Evolutionary conservation across 1,284 basidiomycete species (phyloP), one percentile per base, ranked within the genome.

Genomic region (Porphyrellus sp.): DNA sequence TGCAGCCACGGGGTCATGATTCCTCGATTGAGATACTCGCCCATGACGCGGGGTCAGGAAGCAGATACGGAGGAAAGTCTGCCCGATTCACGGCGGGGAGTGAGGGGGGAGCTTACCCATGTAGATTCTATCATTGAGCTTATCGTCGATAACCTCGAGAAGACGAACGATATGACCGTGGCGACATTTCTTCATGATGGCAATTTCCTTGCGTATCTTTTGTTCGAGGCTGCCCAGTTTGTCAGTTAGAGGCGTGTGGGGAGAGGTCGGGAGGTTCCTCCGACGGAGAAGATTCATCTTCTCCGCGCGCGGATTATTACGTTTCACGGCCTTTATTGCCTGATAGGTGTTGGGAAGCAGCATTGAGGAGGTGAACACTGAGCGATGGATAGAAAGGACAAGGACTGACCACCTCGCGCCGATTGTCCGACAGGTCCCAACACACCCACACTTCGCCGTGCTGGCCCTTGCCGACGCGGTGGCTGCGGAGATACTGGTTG

Each of bases 61-160:
- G 59, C 21, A 60, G 60, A 65, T 55, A 62, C 48, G 54, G 42
- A 53, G 44, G 49, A 51, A 54, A 49, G 56, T 50, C 51, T 43
- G 43, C 61, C 51, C 21, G 47, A 44, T 47, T 57, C 44, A 42
- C 39, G 50, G 49, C 25, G 51, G 52, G 55, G 34, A 58, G 52
- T 40, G 49, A 51, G 39, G 46, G 49, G 16, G 35, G 42, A 35
- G 79, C 89, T 70, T 60, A 93, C 91, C 85, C 85, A 99, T 91
- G 71, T 93, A 97, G 38, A 98, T 90, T 74, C 91, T 92, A 68
- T 91, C 90, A 55, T 83, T 85, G 56, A 90, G 81, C 23, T 86
- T 84, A 72, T 98, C 96, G 70, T 99, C 95, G 61, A 99, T 97
- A 65, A 98, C 94, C 70, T 98, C 94, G 63, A 88, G 85, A 56